Evolutionary conservation across 805 yeast species (phyloP), one percentile per base, ranked within the genome.

Genomic region (Starmerella davenportii): DNA sequence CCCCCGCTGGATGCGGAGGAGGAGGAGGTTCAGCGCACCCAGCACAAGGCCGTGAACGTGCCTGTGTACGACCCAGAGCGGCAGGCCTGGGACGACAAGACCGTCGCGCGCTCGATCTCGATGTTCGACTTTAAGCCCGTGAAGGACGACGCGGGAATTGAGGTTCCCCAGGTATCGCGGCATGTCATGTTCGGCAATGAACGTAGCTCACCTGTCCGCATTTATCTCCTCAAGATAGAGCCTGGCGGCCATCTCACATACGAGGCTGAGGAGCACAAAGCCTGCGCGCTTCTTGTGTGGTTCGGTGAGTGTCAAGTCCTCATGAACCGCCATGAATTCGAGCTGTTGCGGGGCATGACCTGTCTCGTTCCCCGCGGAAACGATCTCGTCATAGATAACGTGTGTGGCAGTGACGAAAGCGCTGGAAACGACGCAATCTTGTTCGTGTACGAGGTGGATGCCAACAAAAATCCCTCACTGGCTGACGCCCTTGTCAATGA

Each of bases 291-390:
- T 30, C 38, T 48, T 17, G 46, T 43, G 5, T 44, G 46, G 48
- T 35, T 41, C 14, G 52, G 52, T 16, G 15, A 28, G 25, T 38
- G 47, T 25, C 18, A 38, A 11, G 46, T 42, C 4, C 40, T 30
- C 13, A 20, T 45, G 14, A 41, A 42, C 34, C 29, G 15, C 20
- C 39, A 45, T 27, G 36, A 37, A 30, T 41, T 48, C 21, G 43
- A 32, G 5, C 40, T 45, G 9, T 34, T 35, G 20, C 36, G 42
- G 34, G 51, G 50, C 5, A 42, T 43, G 38, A 42, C 49, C 4
- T 45, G 44, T 31, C 15, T 37, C 5, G 51, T 45, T 5, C 53
- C 52, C 1, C 34, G 41, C 1, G 47, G 49, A 15, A 47, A 48
- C 29, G 48, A 47, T 21, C 35, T 46, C 18, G 28, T 15, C n/a